Percentiles rank a stretch among this genome's conserved stretches.
Evolutionary conservation across 352 stramenopile species (phyloP).

Genomic region (Phytopythium vexans): DNA sequence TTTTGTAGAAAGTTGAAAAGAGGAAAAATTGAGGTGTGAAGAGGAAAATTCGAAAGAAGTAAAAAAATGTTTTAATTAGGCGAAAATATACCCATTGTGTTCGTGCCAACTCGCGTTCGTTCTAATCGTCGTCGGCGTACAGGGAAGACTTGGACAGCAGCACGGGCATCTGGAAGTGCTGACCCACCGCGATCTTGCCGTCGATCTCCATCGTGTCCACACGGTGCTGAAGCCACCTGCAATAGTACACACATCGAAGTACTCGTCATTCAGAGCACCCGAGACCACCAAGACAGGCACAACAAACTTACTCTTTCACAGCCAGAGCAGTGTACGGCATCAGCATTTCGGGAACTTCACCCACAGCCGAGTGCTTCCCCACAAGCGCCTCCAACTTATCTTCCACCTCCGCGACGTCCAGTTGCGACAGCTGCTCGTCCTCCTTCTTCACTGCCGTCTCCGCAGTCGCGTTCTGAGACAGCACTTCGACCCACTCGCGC

Average conservation of each 20-base stretch:
- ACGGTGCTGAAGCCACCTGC: constrained; percentile 82
- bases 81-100: no score
- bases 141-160: constrained; percentile 85
- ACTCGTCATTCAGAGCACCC: not conserved
- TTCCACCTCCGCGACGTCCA: constrained; percentile 71
- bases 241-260: not conserved
- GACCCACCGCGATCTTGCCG: constrained; percentile 68
- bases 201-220: constrained; percentile 87
- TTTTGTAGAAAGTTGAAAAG: no score
- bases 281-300: not conserved
- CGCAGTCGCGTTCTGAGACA: constrained; percentile 80
- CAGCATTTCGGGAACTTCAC: constrained; percentile 62
- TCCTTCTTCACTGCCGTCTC: constrained; percentile 78
- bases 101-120: not conserved
- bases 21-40: no score
- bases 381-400: constrained; percentile 78
- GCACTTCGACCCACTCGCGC: constrained; percentile 85
- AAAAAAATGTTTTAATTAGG: no score
- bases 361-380: constrained; percentile 67
- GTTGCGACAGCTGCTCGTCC: constrained; percentile 66
- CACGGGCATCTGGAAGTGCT: constrained; percentile 81
- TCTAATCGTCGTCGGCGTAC: constrained; percentile 84
- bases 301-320: constrained; percentile 82
- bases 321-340: constrained; percentile 79
- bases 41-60: not conserved